Evolutionary conservation across 1,284 basidiomycete genomes (phyloP), one percentile per base, ranked within the genome.

Genomic region (Cryptococcus depauperatus): DNA sequence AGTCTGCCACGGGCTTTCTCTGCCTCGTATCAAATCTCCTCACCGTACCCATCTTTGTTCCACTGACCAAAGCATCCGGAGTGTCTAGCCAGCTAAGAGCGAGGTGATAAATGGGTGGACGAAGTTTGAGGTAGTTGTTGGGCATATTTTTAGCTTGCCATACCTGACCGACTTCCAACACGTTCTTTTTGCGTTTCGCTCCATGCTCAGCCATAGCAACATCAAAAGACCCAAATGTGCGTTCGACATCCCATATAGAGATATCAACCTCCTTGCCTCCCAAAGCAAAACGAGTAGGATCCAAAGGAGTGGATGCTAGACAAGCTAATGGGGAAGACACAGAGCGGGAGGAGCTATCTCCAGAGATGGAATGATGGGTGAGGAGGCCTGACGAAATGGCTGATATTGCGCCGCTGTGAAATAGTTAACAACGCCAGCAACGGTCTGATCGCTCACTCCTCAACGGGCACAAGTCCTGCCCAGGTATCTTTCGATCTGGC

Each of bases 241-340:
- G 67, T 58, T 87, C 82, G 3, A 79, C 76, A 59, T 87, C 76
- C 84, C 85, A 92, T 1, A 91, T 60, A 1, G 85, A 88, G 3
- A 89, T 66, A 48, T 91, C 86, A 14, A 92, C 84, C 66, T 92
- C 89, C 56, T 91, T 82, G 3, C 89, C 89, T 5, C 83, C 89
- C 52, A 88, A 83, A 0, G 81, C 79, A 68, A 92, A 89, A 0
- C 76, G 75, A 21, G 73, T 63, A 42, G 77, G 72, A 6, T 71
- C 58, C 3, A 80, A 76, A 13, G 85, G 66, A 0, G 61, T 46
- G 0, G 68, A 58, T n/a, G 76, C 75, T 33, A 70, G 50, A n/a
- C 63, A 56, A 16, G 58, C 58, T 3, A 70, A 47, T 2, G 65
- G 65, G 1, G 63, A 62, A 3, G 62, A 52, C 3, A 70, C 44